phyloP scores from a whole-genome alignment of 106 monocot genomes.

The Amphibolis antarctica region DNA sequence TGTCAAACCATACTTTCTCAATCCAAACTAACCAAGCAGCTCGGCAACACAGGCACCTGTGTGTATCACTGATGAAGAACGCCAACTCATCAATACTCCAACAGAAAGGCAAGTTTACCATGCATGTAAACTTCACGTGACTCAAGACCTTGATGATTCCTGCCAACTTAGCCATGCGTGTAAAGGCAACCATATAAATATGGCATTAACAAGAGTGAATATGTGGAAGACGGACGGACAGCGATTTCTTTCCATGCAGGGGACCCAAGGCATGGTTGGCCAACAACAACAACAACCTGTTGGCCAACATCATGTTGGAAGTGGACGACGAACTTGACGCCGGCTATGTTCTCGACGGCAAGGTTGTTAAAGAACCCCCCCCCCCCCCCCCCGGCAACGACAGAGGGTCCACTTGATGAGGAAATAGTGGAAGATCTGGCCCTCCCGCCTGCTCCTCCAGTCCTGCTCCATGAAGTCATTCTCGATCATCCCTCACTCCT shows the following conservation, averaged over 20 bases:
- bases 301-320: constrained; percentile 48
- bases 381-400: constrained; percentile 33
- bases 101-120: too few relatives aligned
- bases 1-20: constrained; percentile 18
- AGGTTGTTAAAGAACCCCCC: constrained; percentile 63
- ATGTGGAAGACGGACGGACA: too few relatives aligned
- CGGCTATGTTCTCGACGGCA: constrained; percentile 73
- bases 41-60: constrained; percentile 68
- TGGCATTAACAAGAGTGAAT: too few relatives aligned
- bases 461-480: constrained; percentile 61
- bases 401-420: constrained; percentile 65
- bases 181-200: too few relatives aligned
- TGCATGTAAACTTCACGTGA: too few relatives aligned
- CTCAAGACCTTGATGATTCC: too few relatives aligned
- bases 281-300: background rate
- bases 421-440: constrained; percentile 46
- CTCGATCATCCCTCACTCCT: constrained; percentile 42
- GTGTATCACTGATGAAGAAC: constrained; percentile 68
- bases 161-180: too few relatives aligned
- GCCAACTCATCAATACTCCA: too few relatives aligned
- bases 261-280: too few relatives aligned
- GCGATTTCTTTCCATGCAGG: too few relatives aligned
- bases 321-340: constrained; percentile 56
- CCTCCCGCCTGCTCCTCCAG: constrained; percentile 40
- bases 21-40: constrained; percentile 48